Evolutionary conservation across 306 rosid species (phyloP).

Genomic region (Arachis stenosperma): DNA sequence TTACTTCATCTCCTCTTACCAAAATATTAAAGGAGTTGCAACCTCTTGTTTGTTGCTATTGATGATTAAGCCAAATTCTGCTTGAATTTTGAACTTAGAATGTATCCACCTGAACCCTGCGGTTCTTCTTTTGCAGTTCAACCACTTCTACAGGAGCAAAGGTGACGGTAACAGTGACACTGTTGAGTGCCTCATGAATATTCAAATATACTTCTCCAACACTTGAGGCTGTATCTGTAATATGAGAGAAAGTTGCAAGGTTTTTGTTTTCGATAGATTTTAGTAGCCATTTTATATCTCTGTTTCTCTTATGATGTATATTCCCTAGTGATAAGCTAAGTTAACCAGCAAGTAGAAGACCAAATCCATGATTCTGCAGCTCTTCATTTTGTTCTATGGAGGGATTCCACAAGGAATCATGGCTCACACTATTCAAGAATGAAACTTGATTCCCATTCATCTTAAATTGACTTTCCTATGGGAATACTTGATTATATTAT

Average conservation of each 20-base stretch:
- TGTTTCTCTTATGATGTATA: slow-evolving; percentile 36
- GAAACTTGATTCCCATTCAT: slow-evolving; percentile 20
- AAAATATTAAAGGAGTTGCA: not conserved
- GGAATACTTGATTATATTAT: slow-evolving; percentile 7
- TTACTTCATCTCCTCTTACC: slow-evolving; percentile 4
- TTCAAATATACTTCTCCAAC: slow-evolving; percentile 14
- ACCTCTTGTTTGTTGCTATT: slow-evolving; percentile 10
- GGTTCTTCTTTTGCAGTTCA: slow-evolving; percentile 50
- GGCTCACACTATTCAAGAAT: not conserved
- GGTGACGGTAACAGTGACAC: slow-evolving; percentile 35
- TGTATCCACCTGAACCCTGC: slow-evolving; percentile 3
- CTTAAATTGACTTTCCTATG: slow-evolving; percentile 17
- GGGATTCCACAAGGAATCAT: slow-evolving; percentile 21
- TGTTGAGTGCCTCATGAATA: slow-evolving; percentile 42
- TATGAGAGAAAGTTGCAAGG: slow-evolving; percentile 6
- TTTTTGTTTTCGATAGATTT: slow-evolving; percentile 36
- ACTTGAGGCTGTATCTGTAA: slow-evolving; percentile 18
- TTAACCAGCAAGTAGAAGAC: slow-evolving; percentile 5
- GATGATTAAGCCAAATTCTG: not conserved
- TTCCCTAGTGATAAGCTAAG: not conserved
- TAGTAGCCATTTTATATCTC: slow-evolving; percentile 38
- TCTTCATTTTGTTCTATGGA: too few relatives aligned
- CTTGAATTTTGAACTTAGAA: slow-evolving; percentile 20
- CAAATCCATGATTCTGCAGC: too few relatives aligned
- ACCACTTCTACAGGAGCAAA: slow-evolving; percentile 60